Base-by-base conservation (phyloP, 2,329 filamentous ascomycete genomes). In the Exophiala sp. region DNA sequence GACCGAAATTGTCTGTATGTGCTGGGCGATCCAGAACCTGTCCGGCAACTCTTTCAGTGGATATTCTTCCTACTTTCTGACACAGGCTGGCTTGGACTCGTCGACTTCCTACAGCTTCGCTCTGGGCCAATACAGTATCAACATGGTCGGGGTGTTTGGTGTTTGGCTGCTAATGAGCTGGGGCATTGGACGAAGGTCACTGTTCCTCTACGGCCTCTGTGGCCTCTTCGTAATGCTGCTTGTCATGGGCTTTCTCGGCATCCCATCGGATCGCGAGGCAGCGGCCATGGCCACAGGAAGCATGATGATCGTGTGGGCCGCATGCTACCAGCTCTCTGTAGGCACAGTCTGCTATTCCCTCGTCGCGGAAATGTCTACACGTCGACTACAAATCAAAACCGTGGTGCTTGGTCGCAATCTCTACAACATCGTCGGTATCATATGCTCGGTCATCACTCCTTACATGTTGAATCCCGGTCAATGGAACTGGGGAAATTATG, bases 301-400 rank as follows among this genome's bases (percentile, higher is more conserved):
- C 53, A 85, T 95, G 67, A 90, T 95, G 85, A 74, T 93, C 22
- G 67, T 83, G 48, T 93, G 85, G 85, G 84, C 89, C 1, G 71
- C 91, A 39, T 79, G 84, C 61, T 95, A 95, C 69, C 88, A 95
- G 65, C 74, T 90, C 40, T 86, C 86, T 0, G 88, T 95, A 42
- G 89, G 89, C 32, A 93, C 89, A 0, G 87, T 95, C 4, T 88
- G 85, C 68, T 95, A 94, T 70, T 93, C 88, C 0, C 78, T 95
- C 8, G 88, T 95, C 3, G 80, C 85, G 0, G 89, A 95, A 66
- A 70, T 95, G 21, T 89, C 87, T 0, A 88, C 88, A 0, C 80
- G 86, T 11, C 78, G 89, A 1, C 76, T 95, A 29, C 85, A 89
- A 64, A 89, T 93, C 72, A 95, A 95, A 73, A 95, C 89, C 0